These are phyloP conservation scores for Paramecium tetraurelia DNA, from an alignment of 73 alveolate genomes.

Conservation along the genomic window DNA sequence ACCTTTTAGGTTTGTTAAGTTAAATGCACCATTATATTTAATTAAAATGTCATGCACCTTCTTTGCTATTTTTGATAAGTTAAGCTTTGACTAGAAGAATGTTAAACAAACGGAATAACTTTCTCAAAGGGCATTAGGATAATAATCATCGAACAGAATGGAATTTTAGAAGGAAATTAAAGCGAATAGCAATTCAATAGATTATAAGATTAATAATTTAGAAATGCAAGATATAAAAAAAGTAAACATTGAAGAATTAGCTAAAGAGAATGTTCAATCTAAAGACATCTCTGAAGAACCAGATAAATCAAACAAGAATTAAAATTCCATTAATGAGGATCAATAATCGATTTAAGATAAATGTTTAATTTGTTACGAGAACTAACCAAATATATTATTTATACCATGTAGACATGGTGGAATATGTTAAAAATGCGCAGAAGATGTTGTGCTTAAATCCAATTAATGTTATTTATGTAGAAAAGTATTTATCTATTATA, in stretches of 20 bases:
- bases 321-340: neutral
- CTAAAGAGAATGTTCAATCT: neutral
- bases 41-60: neutral
- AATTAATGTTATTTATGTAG: constrained; percentile 29
- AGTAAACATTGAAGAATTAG: neutral
- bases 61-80: constrained; percentile 31
- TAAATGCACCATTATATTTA: constrained; percentile 13
- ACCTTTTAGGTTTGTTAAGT: neutral
- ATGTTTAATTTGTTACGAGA: constrained; percentile 36
- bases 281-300: neutral
- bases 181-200: neutral
- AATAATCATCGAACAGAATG: neutral
- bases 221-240: neutral
- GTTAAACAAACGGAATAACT: neutral
- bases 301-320: neutral
- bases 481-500: neutral
- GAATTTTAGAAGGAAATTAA: neutral
- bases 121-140: neutral
- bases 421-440: neutral
- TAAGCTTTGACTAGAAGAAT: neutral
- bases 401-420: constrained; percentile 45
- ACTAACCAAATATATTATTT: neutral
- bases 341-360: neutral
- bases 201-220: neutral
- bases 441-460: neutral